phyloP scores from a whole-genome alignment of 495 filamentous ascomycete genomes.

The Cercophora scortea region DNA sequence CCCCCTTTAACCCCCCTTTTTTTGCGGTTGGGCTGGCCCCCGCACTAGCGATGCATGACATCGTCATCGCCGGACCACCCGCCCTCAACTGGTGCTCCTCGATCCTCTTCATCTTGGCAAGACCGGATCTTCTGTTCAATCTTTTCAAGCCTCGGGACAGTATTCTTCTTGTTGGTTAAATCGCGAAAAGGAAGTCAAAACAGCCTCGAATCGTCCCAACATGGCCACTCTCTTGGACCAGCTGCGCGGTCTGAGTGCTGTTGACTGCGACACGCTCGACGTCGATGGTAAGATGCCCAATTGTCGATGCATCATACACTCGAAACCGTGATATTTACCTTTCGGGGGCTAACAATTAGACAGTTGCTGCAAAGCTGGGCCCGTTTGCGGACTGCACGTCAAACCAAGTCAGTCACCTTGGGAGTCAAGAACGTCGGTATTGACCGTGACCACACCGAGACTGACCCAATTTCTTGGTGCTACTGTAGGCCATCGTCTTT shows the following conservation, averaged over 20 bases:
- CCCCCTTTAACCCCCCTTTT: no score
- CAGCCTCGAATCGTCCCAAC: no score
- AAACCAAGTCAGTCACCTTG: slow-evolving; percentile 42
- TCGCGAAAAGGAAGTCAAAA: no score
- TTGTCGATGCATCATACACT: not conserved
- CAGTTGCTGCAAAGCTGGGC: slow-evolving; percentile 48
- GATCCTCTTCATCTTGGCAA: no score
- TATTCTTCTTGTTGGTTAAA: no score
- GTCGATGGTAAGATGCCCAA: slow-evolving; percentile 33
- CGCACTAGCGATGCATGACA: no score
- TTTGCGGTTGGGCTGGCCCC: no score
- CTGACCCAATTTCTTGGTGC: not conserved
- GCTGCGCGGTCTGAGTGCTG: slow-evolving; percentile 38
- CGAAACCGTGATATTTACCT: no score
- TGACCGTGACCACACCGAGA: not conserved
- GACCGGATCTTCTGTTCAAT: no score
- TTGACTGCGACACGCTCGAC: slow-evolving; percentile 58
- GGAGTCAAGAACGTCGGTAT: not conserved
- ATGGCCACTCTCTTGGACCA: slow-evolving; percentile 24
- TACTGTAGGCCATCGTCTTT: slow-evolving; percentile 51
- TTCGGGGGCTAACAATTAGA: not conserved
- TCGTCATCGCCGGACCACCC: no score
- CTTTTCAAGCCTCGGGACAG: no score
- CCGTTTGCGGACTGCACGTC: slow-evolving; percentile 62
- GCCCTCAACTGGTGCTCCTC: no score